Conservation (phyloP, 345 rosid genomes). For the Salix koriyanagi region DNA sequence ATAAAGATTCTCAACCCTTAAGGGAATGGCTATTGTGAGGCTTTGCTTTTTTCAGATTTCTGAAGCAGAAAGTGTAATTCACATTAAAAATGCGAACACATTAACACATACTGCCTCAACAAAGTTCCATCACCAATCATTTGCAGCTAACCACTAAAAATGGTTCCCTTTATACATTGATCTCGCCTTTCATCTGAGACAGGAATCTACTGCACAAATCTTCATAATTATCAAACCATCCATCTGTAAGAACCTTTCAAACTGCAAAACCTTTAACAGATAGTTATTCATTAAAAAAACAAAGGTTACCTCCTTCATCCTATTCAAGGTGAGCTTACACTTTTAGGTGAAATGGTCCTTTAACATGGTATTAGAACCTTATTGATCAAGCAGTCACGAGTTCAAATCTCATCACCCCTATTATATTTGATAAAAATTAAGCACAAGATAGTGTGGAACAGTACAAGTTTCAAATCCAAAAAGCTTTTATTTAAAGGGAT, state of each 20-base stretch:
- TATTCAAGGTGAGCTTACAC: too few species aligned
- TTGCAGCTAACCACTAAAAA: background rate
- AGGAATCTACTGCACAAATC: background rate
- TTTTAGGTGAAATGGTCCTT: too few species aligned
- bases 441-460: too few species aligned
- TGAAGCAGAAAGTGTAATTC: background rate
- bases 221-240: background rate
- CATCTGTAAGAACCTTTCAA: background rate
- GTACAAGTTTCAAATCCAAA: too few species aligned
- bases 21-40: background rate
- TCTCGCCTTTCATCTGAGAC: background rate
- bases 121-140: background rate
- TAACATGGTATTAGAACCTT: too few species aligned
- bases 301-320: background rate
- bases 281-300: background rate
- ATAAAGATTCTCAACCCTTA: background rate
- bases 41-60: background rate
- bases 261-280: background rate
- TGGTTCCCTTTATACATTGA: background rate
- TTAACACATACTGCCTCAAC: background rate
- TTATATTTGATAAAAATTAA: too few species aligned
- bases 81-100: background rate
- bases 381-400: too few species aligned
- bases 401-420: too few species aligned
- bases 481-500: too few species aligned